These are phyloP conservation scores for Paraglomus brasilianum DNA, from an alignment of 192 early-diverging fungal species.

Conservation along the genomic window DNA sequence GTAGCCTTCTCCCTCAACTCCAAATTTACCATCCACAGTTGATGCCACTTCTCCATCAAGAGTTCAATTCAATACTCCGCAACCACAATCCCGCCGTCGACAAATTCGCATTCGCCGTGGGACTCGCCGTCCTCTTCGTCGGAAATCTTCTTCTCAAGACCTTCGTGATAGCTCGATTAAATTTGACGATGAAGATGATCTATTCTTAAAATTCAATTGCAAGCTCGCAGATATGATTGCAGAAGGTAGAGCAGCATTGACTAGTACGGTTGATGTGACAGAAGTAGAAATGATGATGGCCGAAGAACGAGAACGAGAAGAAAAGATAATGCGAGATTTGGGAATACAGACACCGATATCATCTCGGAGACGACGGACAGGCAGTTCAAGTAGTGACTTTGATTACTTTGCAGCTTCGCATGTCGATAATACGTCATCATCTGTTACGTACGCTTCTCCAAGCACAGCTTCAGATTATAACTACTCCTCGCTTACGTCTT, in stretches of 20 bases:
- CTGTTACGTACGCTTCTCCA: no score
- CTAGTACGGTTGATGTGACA: constrained; percentile 19
- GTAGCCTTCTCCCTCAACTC: no score
- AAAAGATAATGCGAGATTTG: constrained; percentile 21
- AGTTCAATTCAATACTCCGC: no score
- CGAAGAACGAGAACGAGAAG: constrained; percentile 28
- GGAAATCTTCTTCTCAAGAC: not conserved
- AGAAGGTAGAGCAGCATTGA: constrained; percentile 25
- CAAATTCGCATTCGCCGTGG: constrained; percentile 23
- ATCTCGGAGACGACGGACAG: not conserved
- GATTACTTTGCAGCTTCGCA: constrained; percentile 4
- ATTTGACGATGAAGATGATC: constrained; percentile 5
- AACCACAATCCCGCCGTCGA: not conserved
- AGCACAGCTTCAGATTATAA: no score
- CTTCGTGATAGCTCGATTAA: not conserved
- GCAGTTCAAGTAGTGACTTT: not conserved
- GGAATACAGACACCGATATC: constrained; percentile 7
- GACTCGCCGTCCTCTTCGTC: not conserved
- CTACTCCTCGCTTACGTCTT: no score
- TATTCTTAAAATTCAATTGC: constrained; percentile 16
- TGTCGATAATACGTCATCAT: no score
- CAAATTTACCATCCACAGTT: no score
- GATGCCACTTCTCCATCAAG: no score
- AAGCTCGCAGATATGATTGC: constrained; percentile 28
- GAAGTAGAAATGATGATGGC: constrained; percentile 28